Evolutionary conservation across 768 basidiomycete species (phyloP).

Genomic region (Lactarius akahatsu): DNA sequence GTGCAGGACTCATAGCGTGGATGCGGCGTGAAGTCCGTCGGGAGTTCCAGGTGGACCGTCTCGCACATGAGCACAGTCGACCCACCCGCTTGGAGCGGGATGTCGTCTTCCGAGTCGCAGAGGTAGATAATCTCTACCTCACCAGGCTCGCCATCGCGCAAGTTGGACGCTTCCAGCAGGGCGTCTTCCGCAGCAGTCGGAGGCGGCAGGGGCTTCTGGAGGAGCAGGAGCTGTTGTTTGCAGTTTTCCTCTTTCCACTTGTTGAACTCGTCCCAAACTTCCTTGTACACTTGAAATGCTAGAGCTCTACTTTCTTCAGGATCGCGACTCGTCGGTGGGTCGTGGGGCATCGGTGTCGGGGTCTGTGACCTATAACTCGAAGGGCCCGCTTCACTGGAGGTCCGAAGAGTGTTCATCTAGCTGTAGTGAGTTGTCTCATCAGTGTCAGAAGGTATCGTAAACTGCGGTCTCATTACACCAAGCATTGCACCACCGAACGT

Average conservation of each 20-base stretch:
- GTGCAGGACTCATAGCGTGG: constrained; percentile 58
- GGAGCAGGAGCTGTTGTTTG: constrained; percentile 21
- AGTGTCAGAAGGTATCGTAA: not conserved
- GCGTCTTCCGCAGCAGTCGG: constrained; percentile 2
- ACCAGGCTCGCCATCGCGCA: not conserved
- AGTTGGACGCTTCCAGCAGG: not conserved
- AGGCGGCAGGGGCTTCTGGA: constrained; percentile 23
- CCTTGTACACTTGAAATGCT: constrained; percentile 25
- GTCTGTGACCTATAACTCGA: not conserved
- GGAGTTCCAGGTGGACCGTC: not conserved
- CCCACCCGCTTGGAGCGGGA: constrained; percentile 7
- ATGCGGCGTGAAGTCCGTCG: constrained; percentile 29
- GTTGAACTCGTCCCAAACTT: constrained; percentile 34
- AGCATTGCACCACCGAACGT: not conserved
- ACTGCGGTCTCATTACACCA: not conserved
- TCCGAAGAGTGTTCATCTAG: not conserved
- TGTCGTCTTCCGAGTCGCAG: constrained; percentile 19
- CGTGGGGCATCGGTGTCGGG: not conserved
- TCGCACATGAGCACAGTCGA: constrained; percentile 11
- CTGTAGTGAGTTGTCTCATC: not conserved
- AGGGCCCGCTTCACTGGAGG: not conserved
- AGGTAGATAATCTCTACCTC: constrained; percentile 13
- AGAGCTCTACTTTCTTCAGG: constrained; percentile 7
- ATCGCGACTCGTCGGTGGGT: not conserved
- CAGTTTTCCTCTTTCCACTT: constrained; percentile 32